These are phyloP conservation scores for Penicillium palitans DNA, from an alignment of 2,329 filamentous ascomycete species.

Conservation along the genomic window DNA sequence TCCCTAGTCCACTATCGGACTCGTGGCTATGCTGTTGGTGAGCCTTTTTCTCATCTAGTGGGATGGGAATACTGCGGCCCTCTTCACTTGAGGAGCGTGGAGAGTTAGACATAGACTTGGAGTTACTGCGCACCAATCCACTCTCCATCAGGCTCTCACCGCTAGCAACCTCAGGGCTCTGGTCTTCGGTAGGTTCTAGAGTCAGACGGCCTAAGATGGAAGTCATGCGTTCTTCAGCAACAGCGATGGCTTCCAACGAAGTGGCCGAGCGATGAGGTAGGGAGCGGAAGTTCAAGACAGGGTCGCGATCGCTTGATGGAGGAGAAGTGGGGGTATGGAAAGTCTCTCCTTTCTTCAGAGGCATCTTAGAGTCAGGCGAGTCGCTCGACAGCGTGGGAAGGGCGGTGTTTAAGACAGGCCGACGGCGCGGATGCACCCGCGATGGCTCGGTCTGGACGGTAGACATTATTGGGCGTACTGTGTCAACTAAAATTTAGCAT, in stretches of 20 bases:
- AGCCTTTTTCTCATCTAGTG: slow-evolving; percentile 26
- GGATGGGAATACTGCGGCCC: slow-evolving; percentile 15
- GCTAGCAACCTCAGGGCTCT: slow-evolving; percentile 4
- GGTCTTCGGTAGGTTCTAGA: slow-evolving; percentile 54
- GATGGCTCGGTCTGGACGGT: slow-evolving; percentile 25
- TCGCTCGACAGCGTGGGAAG: slow-evolving; percentile 32
- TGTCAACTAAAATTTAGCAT: slow-evolving; percentile 14
- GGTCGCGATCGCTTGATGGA: slow-evolving; percentile 43
- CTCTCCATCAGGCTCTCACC: background rate
- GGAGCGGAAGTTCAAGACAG: slow-evolving; percentile 46
- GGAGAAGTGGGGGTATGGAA: slow-evolving; percentile 51
- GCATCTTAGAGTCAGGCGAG: slow-evolving; percentile 45
- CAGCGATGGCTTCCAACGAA: slow-evolving; percentile 67
- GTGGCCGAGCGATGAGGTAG: slow-evolving; percentile 68
- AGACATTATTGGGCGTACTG: slow-evolving; percentile 32
- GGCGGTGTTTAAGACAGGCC: slow-evolving; percentile 32
- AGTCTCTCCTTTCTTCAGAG: slow-evolving; percentile 70
- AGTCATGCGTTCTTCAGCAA: slow-evolving; percentile 67
- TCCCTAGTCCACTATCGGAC: slow-evolving; percentile 86
- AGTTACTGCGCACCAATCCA: background rate
- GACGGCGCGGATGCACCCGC: slow-evolving; percentile 38
- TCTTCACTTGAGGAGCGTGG: slow-evolving; percentile 33
- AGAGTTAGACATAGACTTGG: slow-evolving; percentile 9
- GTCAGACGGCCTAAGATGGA: slow-evolving; percentile 67
- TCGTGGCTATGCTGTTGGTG: slow-evolving; percentile 63